These are phyloP conservation scores for Taphrina communis DNA, from an alignment of 1,139 yeast species.

Conservation along the genomic window DNA sequence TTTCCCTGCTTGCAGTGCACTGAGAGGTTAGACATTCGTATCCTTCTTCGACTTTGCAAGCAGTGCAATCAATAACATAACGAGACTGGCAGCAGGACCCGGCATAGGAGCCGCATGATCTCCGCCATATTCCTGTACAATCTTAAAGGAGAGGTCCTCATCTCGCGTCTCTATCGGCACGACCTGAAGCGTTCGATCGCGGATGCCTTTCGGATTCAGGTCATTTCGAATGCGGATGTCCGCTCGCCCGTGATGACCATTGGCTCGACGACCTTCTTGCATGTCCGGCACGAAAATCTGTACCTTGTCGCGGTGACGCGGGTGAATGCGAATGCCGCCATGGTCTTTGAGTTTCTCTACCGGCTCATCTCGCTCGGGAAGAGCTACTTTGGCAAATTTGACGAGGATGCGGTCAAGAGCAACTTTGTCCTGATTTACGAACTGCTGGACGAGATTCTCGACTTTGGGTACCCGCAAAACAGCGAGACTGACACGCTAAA, in stretches of 20 bases:
- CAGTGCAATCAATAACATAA: too few species aligned
- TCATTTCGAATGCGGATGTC: slow-evolving; percentile 66
- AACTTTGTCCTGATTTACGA: slow-evolving; percentile 76
- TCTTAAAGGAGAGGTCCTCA: slow-evolving; percentile 81
- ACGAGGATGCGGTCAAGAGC: slow-evolving; percentile 59
- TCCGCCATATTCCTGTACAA: slow-evolving; percentile 76
- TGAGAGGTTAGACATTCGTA: too few species aligned
- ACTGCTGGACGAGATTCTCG: slow-evolving; percentile 71
- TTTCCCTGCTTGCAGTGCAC: too few species aligned
- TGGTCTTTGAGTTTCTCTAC: slow-evolving; percentile 77
- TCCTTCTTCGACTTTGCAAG: too few species aligned
- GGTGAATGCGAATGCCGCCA: slow-evolving; percentile 83
- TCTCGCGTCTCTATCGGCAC: slow-evolving; percentile 74
- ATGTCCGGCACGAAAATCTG: slow-evolving; percentile 69
- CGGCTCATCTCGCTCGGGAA: slow-evolving; percentile 58
- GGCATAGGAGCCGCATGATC: slow-evolving; percentile 16
- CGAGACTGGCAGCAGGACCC: too few species aligned
- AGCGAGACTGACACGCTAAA: slow-evolving; percentile 63
- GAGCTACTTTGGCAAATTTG: slow-evolving; percentile 54
- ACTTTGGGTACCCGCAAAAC: slow-evolving; percentile 81
- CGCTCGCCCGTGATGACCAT: slow-evolving; percentile 85
- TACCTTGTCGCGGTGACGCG: slow-evolving; percentile 89
- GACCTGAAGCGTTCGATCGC: slow-evolving; percentile 64
- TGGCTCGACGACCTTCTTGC: slow-evolving; percentile 90
- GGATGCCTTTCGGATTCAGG: slow-evolving; percentile 92